A percentile compares a stretch with the other conserved stretches of the same genome.
These are phyloP conservation scores for Saccharomyces uvarum DNA, from an alignment of 1,139 yeast species.

Conservation along the genomic window DNA sequence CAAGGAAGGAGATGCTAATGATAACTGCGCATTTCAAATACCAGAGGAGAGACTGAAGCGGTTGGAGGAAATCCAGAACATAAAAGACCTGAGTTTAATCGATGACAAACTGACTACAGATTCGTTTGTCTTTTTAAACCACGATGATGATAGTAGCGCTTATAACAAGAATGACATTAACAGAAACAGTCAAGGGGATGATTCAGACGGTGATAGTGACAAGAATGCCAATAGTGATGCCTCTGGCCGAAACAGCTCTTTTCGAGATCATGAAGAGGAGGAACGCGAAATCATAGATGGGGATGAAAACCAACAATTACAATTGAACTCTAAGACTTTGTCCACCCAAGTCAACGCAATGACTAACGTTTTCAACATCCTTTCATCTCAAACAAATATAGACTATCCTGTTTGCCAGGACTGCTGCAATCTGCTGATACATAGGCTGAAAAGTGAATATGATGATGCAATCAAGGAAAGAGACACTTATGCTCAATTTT, in stretches of 20 bases:
- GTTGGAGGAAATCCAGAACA: constrained; percentile 24
- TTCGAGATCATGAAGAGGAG: constrained; percentile 5
- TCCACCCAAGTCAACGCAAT: constrained; percentile 42
- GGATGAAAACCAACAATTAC: constrained; percentile 7
- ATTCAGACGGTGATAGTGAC: constrained; percentile 17
- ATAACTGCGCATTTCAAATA: constrained; percentile 17
- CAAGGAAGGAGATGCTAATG: constrained; percentile 15
- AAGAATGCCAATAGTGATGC: constrained; percentile 8
- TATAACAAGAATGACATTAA: constrained; percentile 7
- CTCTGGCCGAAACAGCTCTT: constrained; percentile 1
- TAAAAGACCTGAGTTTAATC: constrained; percentile 12
- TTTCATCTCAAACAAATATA: constrained; percentile 64
- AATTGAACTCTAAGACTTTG: constrained; percentile 26
- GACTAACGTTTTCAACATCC: constrained; percentile 57
- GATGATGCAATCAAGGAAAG: constrained; percentile 72
- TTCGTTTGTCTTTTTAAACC: constrained; percentile 27
- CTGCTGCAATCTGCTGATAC: constrained; percentile 63
- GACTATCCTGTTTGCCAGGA: constrained; percentile 86
- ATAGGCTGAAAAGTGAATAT: constrained; percentile 61
- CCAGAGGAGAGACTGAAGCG: constrained; percentile 34
- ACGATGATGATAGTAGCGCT: constrained; percentile 11
- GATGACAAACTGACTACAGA: constrained; percentile 15
- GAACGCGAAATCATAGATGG: constrained; percentile 10
- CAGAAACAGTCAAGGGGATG: background rate
- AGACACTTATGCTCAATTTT: constrained; percentile 66